Conservation (phyloP, 1,139 yeast species). For the Hansenula anomala region DNA sequence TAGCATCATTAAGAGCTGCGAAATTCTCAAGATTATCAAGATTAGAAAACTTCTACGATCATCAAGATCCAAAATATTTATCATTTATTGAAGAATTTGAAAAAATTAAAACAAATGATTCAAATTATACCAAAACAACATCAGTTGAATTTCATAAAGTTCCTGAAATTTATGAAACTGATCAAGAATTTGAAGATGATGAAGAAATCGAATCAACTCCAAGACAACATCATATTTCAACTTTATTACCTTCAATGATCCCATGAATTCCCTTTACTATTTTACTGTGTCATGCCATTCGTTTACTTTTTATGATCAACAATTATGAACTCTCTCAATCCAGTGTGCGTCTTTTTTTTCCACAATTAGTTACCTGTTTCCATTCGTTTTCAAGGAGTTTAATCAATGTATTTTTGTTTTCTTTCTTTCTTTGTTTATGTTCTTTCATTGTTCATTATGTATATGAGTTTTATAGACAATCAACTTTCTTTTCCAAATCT, state of each 20-base stretch:
- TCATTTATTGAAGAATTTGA: background rate
- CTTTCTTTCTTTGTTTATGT: no score
- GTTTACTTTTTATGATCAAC: no score
- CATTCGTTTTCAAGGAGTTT: no score
- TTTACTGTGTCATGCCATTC: no score
- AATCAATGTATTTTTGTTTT: no score
- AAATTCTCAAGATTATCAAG: constrained; percentile 12
- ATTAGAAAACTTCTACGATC: constrained; percentile 1
- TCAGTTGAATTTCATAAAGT: background rate
- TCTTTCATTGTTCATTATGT: no score
- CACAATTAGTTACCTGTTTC: no score
- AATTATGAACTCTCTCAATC: no score
- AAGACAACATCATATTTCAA: background rate
- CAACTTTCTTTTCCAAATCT: no score
- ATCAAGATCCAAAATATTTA: background rate
- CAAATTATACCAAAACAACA: background rate
- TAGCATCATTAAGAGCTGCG: constrained; percentile 16
- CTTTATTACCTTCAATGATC: background rate
- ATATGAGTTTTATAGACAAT: no score
- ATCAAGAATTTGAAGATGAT: background rate
- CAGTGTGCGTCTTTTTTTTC: no score
- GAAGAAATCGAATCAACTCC: background rate
- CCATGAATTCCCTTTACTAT: no score
- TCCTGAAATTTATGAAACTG: background rate
- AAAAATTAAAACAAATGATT: background rate